Conservation (phyloP, 257 asterid species). For the Echium plantagineum region DNA sequence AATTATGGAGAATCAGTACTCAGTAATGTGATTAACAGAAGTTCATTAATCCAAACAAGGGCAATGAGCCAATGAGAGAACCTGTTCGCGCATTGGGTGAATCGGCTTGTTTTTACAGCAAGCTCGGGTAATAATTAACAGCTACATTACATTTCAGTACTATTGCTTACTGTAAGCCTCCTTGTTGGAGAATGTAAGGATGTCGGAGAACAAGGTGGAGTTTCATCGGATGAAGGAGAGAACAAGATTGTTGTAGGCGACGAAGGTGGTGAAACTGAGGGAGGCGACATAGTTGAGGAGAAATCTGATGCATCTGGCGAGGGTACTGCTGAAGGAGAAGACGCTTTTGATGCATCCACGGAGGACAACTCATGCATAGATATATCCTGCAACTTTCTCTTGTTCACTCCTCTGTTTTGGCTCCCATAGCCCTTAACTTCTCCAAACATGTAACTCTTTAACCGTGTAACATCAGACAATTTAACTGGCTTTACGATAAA, state of each 20-base stretch:
- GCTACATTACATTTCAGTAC: conserved; percentile 1
- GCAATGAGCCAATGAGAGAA: conserved; percentile 13
- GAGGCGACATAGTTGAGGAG: conserved; percentile 15
- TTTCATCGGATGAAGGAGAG: conserved; percentile 12
- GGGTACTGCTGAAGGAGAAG: conserved; percentile 18
- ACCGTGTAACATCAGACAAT: conserved; percentile 60
- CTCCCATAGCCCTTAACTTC: conserved; percentile 24
- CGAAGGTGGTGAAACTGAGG: conserved; percentile 15
- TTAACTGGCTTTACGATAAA: conserved; percentile 85
- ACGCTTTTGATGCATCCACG: conserved; percentile 3
- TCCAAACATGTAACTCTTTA: conserved; percentile 67
- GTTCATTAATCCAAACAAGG: conserved; percentile 7
- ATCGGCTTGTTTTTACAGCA: conserved; percentile 8
- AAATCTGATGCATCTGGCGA: conserved; percentile 22
- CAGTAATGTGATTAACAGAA: conserved; percentile 10
- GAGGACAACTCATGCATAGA: conserved; percentile 12
- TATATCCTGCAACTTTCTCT: conserved; percentile 48
- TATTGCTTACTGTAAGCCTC: conserved; percentile 23
- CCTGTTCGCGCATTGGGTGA: conserved; percentile 15
- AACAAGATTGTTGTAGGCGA: conserved; percentile 13
- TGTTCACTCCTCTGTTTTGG: conserved; percentile 37
- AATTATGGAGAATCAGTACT: conserved; percentile 12
- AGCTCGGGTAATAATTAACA: too few species aligned
- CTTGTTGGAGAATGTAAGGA: conserved; percentile 39
- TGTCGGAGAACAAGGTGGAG: conserved; percentile 30